Evolutionary conservation across 2,329 filamentous ascomycete species (phyloP), one percentile per base, ranked within the genome.

Genomic region (Orbilia javanica): DNA sequence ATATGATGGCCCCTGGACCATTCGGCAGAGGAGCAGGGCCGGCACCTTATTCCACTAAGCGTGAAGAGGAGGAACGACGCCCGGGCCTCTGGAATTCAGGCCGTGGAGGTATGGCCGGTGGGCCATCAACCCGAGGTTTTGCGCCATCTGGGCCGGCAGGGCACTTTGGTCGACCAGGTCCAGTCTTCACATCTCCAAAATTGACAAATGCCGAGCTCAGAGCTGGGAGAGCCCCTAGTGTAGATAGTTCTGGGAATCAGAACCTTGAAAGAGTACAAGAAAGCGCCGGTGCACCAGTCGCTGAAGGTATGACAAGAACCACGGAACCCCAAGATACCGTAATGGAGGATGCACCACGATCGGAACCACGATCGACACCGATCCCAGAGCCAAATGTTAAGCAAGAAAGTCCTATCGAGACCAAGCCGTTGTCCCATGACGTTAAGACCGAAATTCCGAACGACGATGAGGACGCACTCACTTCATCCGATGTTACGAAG

Each of bases 381-480:
- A 22, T 44, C 7, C 18, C 69, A 4, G 69, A 69, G 29, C 66
- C 50, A 5, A 71, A 42, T 34, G 50, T 71, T 15, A 77, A 77
- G 27, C 73, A 77, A 67, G 73, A 77, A 25, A 77, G 73, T 25
- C 73, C 73, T n/a, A 62, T 71, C 22, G 73, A 77, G 27, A 71
- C 42, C 4, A 77, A 66, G 60, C 13, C 48, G n/a, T 42, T 44
- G 5, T 25, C 22, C 3, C 27, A 50, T 48, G 36, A 60, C 10
- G 42, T 76, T 7, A 69, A 69, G 25, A 62, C 50, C n/a, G 73
- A 77, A 71, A 50, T 52, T 15, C 36, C 42, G 10, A 66, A 62
- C 20, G 74, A 78, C 34, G 74, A 78, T 22, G 75, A 79, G 11
- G 75, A 79, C 27, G 46, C 18, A 27, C 75, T 79, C 18, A 79